A percentile compares a stretch with the other conserved stretches of the same genome.
phyloP scores from a whole-genome alignment of 495 filamentous ascomycete species.

The Diplogelasinospora grovesii region DNA sequence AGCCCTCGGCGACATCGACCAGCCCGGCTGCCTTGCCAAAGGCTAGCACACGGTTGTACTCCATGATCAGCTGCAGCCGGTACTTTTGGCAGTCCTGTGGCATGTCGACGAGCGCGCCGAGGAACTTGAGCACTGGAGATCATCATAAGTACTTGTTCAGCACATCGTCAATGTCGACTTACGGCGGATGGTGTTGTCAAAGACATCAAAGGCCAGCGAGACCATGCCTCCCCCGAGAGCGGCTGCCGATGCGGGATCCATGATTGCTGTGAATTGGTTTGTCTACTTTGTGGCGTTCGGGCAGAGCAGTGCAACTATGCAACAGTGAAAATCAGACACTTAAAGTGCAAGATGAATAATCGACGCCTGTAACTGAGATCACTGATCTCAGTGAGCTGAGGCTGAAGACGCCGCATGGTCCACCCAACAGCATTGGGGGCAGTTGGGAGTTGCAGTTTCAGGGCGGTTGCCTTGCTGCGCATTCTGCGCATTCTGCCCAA shows the following conservation, averaged over 20 bases:
- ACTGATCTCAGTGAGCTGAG: no score
- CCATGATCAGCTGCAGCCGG: conserved; percentile 27
- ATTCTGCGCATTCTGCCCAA: no score
- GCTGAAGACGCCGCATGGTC: no score
- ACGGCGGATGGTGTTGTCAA: conserved; percentile 23
- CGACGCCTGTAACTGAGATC: no score
- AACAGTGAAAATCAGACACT: no score
- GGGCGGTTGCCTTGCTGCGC: no score
- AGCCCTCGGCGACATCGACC: conserved; percentile 23
- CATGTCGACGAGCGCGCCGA: conserved; percentile 27
- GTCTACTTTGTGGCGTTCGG: neutral
- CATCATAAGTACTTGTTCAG: neutral
- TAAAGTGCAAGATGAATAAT: no score
- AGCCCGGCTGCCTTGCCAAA: conserved; percentile 28
- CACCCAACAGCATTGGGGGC: no score
- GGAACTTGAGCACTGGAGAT: conserved; percentile 23
- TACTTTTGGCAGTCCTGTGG: conserved; percentile 26
- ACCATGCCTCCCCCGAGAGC: conserved; percentile 13
- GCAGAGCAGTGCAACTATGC: no score
- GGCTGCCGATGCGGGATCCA: no score
- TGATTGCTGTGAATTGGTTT: conserved; percentile 1
- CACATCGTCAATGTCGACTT: no score
- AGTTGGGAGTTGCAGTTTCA: no score
- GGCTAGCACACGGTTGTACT: conserved; percentile 29
- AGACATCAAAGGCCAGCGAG: conserved; percentile 25